These are phyloP conservation scores for Triangularia setosa DNA, from an alignment of 2,329 filamentous ascomycete species.

Conservation along the genomic window DNA sequence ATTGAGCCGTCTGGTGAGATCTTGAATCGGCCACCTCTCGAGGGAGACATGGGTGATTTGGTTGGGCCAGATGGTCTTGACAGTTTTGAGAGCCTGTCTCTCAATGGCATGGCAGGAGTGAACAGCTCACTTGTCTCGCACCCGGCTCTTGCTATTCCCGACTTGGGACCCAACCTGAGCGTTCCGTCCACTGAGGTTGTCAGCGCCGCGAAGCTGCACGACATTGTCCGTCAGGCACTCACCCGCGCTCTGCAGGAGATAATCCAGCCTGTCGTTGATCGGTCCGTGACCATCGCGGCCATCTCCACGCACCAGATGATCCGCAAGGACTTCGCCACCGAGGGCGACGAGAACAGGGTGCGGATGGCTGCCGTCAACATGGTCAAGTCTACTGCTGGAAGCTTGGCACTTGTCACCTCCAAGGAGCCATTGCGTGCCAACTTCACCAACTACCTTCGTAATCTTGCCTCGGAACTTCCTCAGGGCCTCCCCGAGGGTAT, in stretches of 20 bases:
- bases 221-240: constrained; percentile 81
- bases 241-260: constrained; percentile 92
- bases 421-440: constrained; percentile 95
- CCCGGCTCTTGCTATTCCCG: constrained; percentile 75
- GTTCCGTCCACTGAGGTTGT: constrained; percentile 79
- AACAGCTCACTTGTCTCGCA: constrained; percentile 73
- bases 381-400: constrained; percentile 91
- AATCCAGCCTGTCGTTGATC: constrained; percentile 93
- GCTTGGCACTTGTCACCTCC: constrained; percentile 92
- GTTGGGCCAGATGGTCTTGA: constrained; percentile 67
- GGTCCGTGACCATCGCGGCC: constrained; percentile 94
- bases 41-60: constrained; percentile 54
- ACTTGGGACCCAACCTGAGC: constrained; percentile 72
- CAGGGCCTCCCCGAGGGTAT: constrained; percentile 88
- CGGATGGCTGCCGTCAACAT: constrained; percentile 85
- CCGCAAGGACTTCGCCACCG: constrained; percentile 92
- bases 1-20: constrained; percentile 87
- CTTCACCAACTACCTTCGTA: constrained; percentile 93
- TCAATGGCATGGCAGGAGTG: constrained; percentile 69
- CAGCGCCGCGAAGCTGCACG: constrained; percentile 61
- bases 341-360: constrained; percentile 82
- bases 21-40: constrained; percentile 65
- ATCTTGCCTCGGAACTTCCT: constrained; percentile 62
- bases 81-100: constrained; percentile 74
- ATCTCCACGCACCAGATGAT: constrained; percentile 96